Evolutionary conservation across 495 filamentous ascomycete species (phyloP), one percentile per base, ranked within the genome.

Genomic region (Podospora pseudopauciseta): DNA sequence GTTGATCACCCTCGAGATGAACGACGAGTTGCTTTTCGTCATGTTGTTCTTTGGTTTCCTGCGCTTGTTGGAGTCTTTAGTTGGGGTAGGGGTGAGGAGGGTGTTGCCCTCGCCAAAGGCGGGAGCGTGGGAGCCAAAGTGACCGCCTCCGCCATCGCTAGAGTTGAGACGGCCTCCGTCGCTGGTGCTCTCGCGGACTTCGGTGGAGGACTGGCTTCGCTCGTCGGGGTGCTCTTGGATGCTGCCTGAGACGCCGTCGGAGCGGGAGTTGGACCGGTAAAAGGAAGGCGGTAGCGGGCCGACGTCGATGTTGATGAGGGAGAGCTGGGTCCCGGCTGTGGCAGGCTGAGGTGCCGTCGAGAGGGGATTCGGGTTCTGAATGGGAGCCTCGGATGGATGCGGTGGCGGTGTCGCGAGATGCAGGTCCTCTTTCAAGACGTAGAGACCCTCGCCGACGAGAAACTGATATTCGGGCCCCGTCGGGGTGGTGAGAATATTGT

Each of bases 41-140:
- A 99, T 93, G 76, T 95, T 98, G 77, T 92, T 97, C 81, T 97
- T 97, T 13, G 95, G 96, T 79, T 98, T 99, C 68, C 90, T 85
- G 72, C 88, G 81, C 78, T 96, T 97, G 62, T 84, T 80, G 3
- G 85, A 83, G 71, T 97, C 93, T 78, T 93, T 97, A n/a, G 84
- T 77, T 26, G 78, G 80, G 23, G 84, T 81, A 1, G 83, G 79
- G 11, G 80, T 75, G 59, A 98, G 83, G 20, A 91, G 84, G 16
- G 86, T 82, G 74, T 97, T 97, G 60, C 91, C 91, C 69, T 93
- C 91, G n/a, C 94, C 95, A 77, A 97, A 98, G 23, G 87, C 85
- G 0, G 92, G 90, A 32, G 88, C 85, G 53, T 74, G 72, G 73
- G 81, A 68, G 55, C 74, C 69, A 39, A 77, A 75, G 53, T 74